Conservation (phyloP, 1,284 basidiomycete species). For the Grifola frondosa region DNA sequence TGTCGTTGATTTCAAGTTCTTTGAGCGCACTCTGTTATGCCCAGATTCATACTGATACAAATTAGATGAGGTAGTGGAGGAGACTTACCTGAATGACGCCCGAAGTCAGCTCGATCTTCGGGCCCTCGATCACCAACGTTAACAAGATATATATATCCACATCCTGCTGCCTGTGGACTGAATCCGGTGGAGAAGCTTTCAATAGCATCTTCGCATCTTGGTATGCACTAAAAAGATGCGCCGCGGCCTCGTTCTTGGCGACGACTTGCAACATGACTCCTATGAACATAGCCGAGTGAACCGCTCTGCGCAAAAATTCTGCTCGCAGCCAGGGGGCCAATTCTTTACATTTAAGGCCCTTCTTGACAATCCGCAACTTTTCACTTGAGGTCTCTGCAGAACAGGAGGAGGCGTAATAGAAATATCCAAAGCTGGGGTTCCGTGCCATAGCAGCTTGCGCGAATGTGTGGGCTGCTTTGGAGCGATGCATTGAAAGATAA, state of each 20-base stretch:
- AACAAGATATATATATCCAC: constrained; percentile 17
- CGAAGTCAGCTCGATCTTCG: neutral
- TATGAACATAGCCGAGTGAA: constrained; percentile 49
- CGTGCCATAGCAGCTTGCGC: constrained; percentile 44
- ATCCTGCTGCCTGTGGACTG: constrained; percentile 18
- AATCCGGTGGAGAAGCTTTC: constrained; percentile 52
- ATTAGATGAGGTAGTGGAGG: no score
- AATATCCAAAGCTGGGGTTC: constrained; percentile 53
- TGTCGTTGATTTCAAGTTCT: constrained; percentile 6
- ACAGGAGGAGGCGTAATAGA: constrained; percentile 47
- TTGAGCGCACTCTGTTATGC: constrained; percentile 4
- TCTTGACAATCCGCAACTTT: constrained; percentile 39
- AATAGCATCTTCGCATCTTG: constrained; percentile 53
- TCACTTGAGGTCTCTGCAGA: constrained; percentile 4
- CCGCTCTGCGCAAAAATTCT: constrained; percentile 49
- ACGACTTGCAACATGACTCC: constrained; percentile 52
- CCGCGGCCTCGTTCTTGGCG: constrained; percentile 26
- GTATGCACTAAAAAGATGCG: constrained; percentile 45
- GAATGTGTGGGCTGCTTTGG: constrained; percentile 32
- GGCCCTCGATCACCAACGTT: constrained; percentile 6
- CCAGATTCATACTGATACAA: no score
- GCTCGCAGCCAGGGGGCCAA: constrained; percentile 5
- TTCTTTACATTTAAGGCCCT: constrained; percentile 41
- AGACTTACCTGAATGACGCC: constrained; percentile 1
- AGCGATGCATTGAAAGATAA: neutral